These are phyloP conservation scores for Akebia trifoliata DNA, from an alignment of 164 flowering plant species.

Conservation along the genomic window DNA sequence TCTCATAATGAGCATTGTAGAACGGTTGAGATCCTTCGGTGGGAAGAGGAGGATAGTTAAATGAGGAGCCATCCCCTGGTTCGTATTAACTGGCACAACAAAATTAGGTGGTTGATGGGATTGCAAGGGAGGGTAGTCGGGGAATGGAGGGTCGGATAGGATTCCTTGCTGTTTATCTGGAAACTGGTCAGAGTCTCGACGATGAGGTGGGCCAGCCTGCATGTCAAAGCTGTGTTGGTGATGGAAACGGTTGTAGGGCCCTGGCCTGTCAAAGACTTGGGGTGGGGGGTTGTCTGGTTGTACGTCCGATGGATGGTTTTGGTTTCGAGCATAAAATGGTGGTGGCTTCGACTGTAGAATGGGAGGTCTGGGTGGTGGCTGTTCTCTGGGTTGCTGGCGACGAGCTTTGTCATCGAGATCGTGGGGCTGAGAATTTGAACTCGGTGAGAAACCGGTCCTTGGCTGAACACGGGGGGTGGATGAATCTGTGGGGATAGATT, in stretches of 20 bases:
- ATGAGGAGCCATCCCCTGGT: conserved; percentile 35
- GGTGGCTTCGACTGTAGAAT: conserved; percentile 43
- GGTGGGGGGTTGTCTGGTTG: conserved; percentile 33
- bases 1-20: conserved; percentile 45
- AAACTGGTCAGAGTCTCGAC: conserved; percentile 49
- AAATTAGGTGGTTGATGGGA: conserved; percentile 47
- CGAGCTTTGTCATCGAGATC: conserved; percentile 57
- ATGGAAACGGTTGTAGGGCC: conserved; percentile 36
- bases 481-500: conserved; percentile 45
- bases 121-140: conserved; percentile 42
- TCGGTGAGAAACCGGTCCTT: conserved; percentile 52
- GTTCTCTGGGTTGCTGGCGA: conserved; percentile 53
- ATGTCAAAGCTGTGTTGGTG: conserved; percentile 40
- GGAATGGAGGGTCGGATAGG: conserved; percentile 31
- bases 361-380: conserved; percentile 37
- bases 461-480: conserved; percentile 56
- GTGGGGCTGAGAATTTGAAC: conserved; percentile 41
- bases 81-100: conserved; percentile 45
- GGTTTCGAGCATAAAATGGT: conserved; percentile 36
- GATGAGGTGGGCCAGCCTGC: conserved; percentile 29
- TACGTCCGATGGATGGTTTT: conserved; percentile 32
- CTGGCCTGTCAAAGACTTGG: conserved; percentile 42
- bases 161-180: conserved; percentile 43
- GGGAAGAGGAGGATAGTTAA: conserved; percentile 49
- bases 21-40: conserved; percentile 55